Evolutionary conservation across 2,329 filamentous ascomycete species (phyloP).

Genomic region (Cordyceps cicadae): DNA sequence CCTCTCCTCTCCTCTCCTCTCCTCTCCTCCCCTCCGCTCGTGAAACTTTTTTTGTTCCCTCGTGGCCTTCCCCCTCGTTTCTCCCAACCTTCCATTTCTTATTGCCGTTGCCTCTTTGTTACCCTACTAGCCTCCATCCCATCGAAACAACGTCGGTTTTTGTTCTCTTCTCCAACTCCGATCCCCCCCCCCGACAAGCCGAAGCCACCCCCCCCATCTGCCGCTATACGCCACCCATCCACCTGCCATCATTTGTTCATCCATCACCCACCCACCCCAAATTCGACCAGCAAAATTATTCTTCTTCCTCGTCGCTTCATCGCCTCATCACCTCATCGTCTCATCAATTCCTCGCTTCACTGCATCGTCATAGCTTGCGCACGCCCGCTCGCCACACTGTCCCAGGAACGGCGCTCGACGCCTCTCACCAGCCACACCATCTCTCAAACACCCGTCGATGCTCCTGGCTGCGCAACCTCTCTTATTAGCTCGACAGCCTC

Average conservation of each 20-base stretch:
- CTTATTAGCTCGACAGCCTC: not conserved
- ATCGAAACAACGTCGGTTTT: not conserved
- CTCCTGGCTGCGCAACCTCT: not conserved
- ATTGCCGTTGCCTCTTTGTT: not conserved
- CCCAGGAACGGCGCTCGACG: not conserved
- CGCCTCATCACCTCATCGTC: too few relatives aligned
- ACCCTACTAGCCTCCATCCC: not conserved
- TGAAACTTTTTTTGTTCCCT: not conserved
- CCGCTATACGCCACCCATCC: not conserved
- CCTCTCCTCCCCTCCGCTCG: not conserved
- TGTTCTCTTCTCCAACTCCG: not conserved
- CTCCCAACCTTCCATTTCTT: not conserved
- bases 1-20: too few relatives aligned
- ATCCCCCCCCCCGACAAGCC: conserved; percentile 8
- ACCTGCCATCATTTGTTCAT: not conserved
- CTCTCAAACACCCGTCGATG: not conserved
- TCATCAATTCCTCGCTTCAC: not conserved
- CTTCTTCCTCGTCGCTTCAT: not conserved
- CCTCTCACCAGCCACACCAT: not conserved
- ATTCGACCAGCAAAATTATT: not conserved
- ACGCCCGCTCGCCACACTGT: not conserved
- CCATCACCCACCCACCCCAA: not conserved
- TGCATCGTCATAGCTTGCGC: not conserved
- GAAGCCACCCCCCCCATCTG: not conserved
- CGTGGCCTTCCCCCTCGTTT: not conserved